Conservation (phyloP, 306 rosid species). For the Glycyrrhiza uralensis region DNA sequence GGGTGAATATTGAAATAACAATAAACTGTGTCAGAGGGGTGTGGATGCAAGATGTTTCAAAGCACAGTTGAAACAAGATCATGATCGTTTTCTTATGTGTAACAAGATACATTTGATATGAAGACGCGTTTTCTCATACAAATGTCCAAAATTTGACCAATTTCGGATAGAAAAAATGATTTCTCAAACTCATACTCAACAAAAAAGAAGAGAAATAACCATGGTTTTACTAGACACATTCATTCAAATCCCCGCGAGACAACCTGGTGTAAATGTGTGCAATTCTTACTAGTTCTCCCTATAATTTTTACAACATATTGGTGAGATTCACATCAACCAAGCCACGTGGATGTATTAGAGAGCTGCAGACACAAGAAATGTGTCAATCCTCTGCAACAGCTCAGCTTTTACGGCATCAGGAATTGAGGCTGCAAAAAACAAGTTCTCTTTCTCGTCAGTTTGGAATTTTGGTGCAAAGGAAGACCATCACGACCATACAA, state of each 20-base stretch:
- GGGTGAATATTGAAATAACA: too few relatives aligned
- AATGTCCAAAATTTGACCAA: background rate
- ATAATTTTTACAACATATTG: conserved; percentile 14
- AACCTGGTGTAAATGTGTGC: background rate
- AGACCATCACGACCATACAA: background rate
- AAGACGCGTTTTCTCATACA: background rate
- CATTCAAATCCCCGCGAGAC: conserved; percentile 9
- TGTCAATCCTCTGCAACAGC: conserved; percentile 72
- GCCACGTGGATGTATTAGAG: conserved; percentile 30
- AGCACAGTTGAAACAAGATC: too few relatives aligned
- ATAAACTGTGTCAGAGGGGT: too few relatives aligned
- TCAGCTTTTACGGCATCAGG: conserved; percentile 89
- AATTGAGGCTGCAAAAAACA: conserved; percentile 58
- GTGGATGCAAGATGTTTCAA: too few relatives aligned
- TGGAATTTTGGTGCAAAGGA: background rate
- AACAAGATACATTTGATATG: background rate
- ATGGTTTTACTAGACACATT: conserved; percentile 7
- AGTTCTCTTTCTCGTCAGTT: background rate
- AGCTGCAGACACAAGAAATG: conserved; percentile 66
- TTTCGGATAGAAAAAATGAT: background rate
- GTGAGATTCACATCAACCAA: conserved; percentile 7
- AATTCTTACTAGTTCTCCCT: background rate
- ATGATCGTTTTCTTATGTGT: too few relatives aligned
- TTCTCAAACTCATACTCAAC: conserved; percentile 9
- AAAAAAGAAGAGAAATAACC: background rate